Conservation (phyloP, 176 grass and related monocot genomes). For the Zizania latifolia region DNA sequence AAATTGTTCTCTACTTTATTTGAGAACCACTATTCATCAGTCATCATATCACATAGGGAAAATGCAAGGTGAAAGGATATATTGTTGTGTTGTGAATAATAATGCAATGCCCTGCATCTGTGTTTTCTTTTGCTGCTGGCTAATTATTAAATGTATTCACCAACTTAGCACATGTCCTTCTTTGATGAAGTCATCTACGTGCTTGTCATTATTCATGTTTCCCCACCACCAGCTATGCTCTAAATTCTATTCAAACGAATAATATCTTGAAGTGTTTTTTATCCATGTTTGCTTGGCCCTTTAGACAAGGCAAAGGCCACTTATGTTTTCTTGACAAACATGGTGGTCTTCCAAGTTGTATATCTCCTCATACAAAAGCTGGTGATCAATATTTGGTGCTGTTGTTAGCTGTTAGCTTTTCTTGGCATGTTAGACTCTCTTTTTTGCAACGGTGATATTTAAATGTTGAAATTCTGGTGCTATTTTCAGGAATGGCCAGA, state of each 20-base stretch:
- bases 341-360: not conserved
- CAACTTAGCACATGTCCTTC: not conserved
- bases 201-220: not conserved
- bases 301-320: too few species aligned
- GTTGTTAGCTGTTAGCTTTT: not conserved
- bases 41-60: not conserved
- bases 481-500: constrained; percentile 63
- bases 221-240: not conserved
- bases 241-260: not conserved
- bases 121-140: not conserved
- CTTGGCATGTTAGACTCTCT: not conserved
- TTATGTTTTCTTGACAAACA: not conserved
- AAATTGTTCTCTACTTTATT: constrained; percentile 26
- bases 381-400: not conserved
- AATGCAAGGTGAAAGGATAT: not conserved
- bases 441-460: not conserved
- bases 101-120: not conserved
- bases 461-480: not conserved
- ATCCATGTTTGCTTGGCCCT: not conserved
- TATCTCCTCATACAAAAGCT: not conserved
- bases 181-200: not conserved
- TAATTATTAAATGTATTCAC: not conserved
- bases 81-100: not conserved
- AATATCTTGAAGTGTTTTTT: not conserved
- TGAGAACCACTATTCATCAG: not conserved